Evolutionary conservation across 768 basidiomycete genomes (phyloP).

Genomic region (Phylloporus sp.): DNA sequence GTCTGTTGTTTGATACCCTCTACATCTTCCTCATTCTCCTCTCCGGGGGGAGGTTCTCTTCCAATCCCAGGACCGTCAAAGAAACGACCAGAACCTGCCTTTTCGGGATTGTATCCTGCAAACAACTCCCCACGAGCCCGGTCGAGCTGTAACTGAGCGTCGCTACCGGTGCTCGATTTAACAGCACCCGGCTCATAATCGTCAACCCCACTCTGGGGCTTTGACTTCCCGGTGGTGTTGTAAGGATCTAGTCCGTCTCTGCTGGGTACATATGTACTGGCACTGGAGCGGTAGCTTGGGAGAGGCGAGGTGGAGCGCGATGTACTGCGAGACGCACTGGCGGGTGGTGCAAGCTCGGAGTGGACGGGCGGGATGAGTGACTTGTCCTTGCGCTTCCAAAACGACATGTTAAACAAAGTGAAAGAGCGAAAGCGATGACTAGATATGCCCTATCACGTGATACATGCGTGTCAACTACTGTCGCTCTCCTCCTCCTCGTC

Average conservation of each 20-base stretch:
- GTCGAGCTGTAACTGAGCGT: conserved; percentile 46
- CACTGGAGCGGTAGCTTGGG: conserved; percentile 45
- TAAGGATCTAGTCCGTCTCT: conserved; percentile 59
- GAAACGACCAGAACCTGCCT: conserved; percentile 58
- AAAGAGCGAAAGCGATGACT: conserved; percentile 4
- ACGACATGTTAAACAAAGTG: conserved; percentile 15
- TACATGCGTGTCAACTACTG: conserved; percentile 22
- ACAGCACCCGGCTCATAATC: conserved; percentile 18
- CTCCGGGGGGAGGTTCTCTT: conserved; percentile 49
- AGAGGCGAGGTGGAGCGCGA: conserved; percentile 35
- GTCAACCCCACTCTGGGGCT: conserved; percentile 23
- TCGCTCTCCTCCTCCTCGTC: conserved; percentile 40
- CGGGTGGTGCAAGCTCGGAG: conserved; percentile 27
- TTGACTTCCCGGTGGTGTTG: conserved; percentile 27
- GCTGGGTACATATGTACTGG: conserved; percentile 64
- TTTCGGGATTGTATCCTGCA: conserved; percentile 63
- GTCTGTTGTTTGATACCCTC: conserved; percentile 96
- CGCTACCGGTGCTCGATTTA: conserved; percentile 10
- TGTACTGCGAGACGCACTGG: conserved; percentile 24
- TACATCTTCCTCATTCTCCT: conserved; percentile 81
- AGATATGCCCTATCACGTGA: conserved; percentile 9
- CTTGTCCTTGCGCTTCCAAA: conserved; percentile 64
- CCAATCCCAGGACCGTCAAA: conserved; percentile 54
- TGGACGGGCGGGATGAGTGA: conserved; percentile 64
- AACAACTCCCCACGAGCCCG: conserved; percentile 71